Conservation (phyloP, 148 eudicot genomes). For the Rhododendron molle region DNA sequence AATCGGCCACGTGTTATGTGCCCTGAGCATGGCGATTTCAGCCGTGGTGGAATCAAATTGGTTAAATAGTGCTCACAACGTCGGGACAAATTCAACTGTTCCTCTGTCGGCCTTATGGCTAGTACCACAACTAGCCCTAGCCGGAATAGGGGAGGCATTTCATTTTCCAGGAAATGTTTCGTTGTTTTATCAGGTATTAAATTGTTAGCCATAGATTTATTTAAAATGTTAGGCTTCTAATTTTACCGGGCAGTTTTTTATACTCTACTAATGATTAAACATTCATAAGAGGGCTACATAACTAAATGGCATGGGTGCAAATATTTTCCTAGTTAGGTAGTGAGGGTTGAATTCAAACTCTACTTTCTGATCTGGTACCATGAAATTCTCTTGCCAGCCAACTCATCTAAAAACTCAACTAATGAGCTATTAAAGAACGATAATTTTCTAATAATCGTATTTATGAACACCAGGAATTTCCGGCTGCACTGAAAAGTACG, state of each 20-base stretch:
- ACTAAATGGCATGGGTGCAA: background rate
- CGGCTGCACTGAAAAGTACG: constrained; percentile 24
- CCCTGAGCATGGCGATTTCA: constrained; percentile 35
- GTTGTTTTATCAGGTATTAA: constrained; percentile 19
- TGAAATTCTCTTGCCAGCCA: background rate
- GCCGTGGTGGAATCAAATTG: constrained; percentile 28
- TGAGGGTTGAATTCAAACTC: background rate
- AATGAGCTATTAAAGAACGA: background rate
- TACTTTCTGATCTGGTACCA: background rate
- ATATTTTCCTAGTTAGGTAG: background rate
- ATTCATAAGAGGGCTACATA: background rate
- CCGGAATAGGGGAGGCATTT: constrained; percentile 49
- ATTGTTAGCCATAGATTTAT: background rate
- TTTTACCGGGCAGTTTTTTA: background rate
- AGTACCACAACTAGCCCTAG: constrained; percentile 34
- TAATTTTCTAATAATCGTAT: background rate
- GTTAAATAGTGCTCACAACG: background rate
- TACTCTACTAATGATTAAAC: background rate
- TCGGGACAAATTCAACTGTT: background rate
- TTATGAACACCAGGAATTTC: constrained; percentile 29
- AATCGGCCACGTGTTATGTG: constrained; percentile 26
- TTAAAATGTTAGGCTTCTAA: background rate
- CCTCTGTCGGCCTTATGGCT: constrained; percentile 52
- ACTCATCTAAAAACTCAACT: background rate
- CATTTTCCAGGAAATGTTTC: constrained; percentile 34